Conservation (phyloP, 2,329 filamentous ascomycete genomes). For the Geoglossum cookeanum region DNA sequence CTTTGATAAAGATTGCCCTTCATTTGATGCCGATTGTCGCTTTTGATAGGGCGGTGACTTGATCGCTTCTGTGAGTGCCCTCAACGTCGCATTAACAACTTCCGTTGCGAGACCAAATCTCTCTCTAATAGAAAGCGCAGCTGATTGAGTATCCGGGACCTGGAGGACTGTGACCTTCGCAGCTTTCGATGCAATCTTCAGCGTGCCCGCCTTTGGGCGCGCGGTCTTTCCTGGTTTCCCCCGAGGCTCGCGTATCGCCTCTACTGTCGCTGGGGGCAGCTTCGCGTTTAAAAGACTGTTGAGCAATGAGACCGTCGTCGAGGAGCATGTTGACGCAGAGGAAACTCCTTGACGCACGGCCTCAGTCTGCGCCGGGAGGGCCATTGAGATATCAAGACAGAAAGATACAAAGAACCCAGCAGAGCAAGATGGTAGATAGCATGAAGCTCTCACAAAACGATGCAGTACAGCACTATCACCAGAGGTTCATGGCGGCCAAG, state of each 20-base stretch:
- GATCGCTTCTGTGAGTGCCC: slow-evolving; percentile 45
- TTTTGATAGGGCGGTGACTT: slow-evolving; percentile 25
- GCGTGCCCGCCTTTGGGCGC: background rate
- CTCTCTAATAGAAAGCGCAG: slow-evolving; percentile 36
- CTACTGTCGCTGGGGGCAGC: slow-evolving; percentile 7
- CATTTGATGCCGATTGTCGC: background rate
- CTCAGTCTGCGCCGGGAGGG: slow-evolving; percentile 17
- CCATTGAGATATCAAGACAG: background rate
- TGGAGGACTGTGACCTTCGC: background rate
- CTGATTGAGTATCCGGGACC: slow-evolving; percentile 18
- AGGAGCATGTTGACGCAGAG: slow-evolving; percentile 29
- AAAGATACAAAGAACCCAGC: background rate
- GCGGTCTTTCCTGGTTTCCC: background rate
- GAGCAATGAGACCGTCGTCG: slow-evolving; percentile 26
- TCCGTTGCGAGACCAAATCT: slow-evolving; percentile 49
- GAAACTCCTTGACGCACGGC: slow-evolving; percentile 35
- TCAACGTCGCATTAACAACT: slow-evolving; percentile 51
- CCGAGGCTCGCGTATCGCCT: slow-evolving; percentile 16
- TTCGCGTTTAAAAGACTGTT: slow-evolving; percentile 27
- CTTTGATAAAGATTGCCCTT: slow-evolving; percentile 5
- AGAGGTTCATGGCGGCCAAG: background rate
- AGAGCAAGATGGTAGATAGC: background rate
- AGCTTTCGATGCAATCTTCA: background rate
- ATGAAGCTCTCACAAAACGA: background rate
- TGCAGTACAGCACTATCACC: background rate